These are phyloP conservation scores for Sporodiniella umbellata DNA, from an alignment of 371 early-diverging fungal species.

Conservation along the genomic window DNA sequence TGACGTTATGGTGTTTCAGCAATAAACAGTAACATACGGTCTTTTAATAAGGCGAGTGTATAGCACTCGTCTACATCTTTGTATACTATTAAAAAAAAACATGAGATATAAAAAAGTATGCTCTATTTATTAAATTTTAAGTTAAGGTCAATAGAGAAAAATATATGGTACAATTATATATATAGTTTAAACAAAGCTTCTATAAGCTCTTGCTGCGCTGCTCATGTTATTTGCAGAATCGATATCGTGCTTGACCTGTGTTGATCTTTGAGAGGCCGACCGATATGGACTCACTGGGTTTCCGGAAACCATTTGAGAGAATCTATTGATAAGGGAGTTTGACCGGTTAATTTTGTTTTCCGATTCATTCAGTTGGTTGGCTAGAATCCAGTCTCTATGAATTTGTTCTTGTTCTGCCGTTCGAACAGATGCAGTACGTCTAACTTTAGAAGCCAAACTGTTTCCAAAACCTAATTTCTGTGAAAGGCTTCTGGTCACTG, in stretches of 20 bases:
- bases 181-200: conserved; percentile 2
- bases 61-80: too few relatives aligned
- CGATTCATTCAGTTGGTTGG: conserved; percentile 18
- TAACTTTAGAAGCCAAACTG: conserved; percentile 15
- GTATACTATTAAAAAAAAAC: too few relatives aligned
- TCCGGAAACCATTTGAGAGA: conserved; percentile 35
- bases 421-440: conserved; percentile 20
- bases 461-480: conserved; percentile 27
- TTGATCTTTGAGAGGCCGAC: not conserved
- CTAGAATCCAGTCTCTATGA: conserved; percentile 24
- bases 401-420: conserved; percentile 16
- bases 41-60: too few relatives aligned
- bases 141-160: not conserved
- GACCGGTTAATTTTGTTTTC: conserved; percentile 9
- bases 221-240: not conserved
- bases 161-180: not conserved
- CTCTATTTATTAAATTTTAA: not conserved
- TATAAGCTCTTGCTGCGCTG: conserved; percentile 1
- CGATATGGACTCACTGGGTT: conserved; percentile 9
- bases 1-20: too few relatives aligned
- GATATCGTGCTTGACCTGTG: not conserved
- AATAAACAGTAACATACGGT: too few relatives aligned
- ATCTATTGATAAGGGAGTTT: conserved; percentile 27
- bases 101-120: too few relatives aligned
- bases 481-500: conserved; percentile 28